These are phyloP conservation scores for Botryotinia calthae DNA, from an alignment of 2,329 filamentous ascomycete species.

Conservation along the genomic window DNA sequence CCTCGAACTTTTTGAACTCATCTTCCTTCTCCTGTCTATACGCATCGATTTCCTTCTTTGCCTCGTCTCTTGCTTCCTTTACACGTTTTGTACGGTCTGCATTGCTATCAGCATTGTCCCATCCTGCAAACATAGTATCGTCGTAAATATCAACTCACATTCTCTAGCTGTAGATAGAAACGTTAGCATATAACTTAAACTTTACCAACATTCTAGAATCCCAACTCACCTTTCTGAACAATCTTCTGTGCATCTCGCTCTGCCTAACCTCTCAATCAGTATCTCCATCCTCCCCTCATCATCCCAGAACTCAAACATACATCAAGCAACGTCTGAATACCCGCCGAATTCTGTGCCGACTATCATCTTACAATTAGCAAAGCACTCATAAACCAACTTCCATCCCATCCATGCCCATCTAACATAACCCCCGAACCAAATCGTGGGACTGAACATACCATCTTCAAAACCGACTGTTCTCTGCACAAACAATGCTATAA, in stretches of 20 bases:
- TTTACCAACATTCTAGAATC: background rate
- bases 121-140: background rate
- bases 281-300: background rate
- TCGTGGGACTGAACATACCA: constrained; percentile 27
- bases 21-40: constrained; percentile 88
- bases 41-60: constrained; percentile 95
- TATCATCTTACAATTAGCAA: constrained; percentile 43
- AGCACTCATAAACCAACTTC: background rate
- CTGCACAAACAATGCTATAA: constrained; percentile 8
- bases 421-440: background rate
- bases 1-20: constrained; percentile 93
- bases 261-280: constrained; percentile 55
- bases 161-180: constrained; percentile 65
- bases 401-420: constrained; percentile 11
- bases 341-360: constrained; percentile 97
- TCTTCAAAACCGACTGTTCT: constrained; percentile 26
- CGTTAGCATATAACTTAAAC: constrained; percentile 35
- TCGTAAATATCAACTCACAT: constrained; percentile 57
- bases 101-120: constrained; percentile 21
- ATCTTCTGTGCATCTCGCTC: constrained; percentile 99
- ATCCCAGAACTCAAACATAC: constrained; percentile 54
- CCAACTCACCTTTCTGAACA: constrained; percentile 79
- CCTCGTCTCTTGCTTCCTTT: constrained; percentile 92
- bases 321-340: constrained; percentile 98
- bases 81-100: constrained; percentile 92